Evolutionary conservation across 2,329 filamentous ascomycete genomes (phyloP).

Genomic region (Plenodomus biglobosus): DNA sequence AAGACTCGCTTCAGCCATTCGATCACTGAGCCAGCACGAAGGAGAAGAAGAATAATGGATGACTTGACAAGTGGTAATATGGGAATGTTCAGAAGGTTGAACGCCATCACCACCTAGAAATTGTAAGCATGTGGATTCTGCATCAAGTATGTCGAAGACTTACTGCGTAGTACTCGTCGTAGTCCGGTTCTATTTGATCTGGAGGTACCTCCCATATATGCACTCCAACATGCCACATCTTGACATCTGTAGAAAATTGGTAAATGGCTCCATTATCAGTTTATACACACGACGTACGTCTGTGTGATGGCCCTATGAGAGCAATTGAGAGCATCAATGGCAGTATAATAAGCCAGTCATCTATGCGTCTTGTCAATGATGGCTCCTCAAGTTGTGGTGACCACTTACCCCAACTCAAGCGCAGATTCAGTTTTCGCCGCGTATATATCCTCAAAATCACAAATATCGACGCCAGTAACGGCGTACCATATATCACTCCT

Average conservation of each 20-base stretch:
- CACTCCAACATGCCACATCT: slow-evolving; percentile 44
- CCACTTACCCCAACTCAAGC: slow-evolving; percentile 41
- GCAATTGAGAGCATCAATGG: slow-evolving; percentile 42
- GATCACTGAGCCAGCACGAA: slow-evolving; percentile 44
- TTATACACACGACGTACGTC: slow-evolving; percentile 26
- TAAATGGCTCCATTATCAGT: slow-evolving; percentile 1
- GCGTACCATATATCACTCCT: slow-evolving; percentile 41
- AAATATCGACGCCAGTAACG: slow-evolving; percentile 37
- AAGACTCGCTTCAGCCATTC: slow-evolving; percentile 42
- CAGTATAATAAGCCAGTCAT: slow-evolving; percentile 45
- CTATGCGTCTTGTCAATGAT: slow-evolving; percentile 26
- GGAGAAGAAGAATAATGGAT: slow-evolving; percentile 44
- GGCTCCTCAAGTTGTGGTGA: slow-evolving; percentile 4
- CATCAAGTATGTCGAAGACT: slow-evolving; percentile 1
- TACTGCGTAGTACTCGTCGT: slow-evolving; percentile 42
- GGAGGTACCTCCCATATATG: slow-evolving; percentile 42
- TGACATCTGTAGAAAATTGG: slow-evolving; percentile 31
- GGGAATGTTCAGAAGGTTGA: slow-evolving; percentile 46
- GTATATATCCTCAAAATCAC: slow-evolving; percentile 43
- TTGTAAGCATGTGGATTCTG: neutral
- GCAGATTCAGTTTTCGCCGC: slow-evolving; percentile 40
- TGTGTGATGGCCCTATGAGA: slow-evolving; percentile 41
- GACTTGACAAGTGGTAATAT: slow-evolving; percentile 47
- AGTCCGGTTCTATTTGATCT: slow-evolving; percentile 40
- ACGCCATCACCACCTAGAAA: slow-evolving; percentile 37